Evolutionary conservation across 1,284 basidiomycete genomes (phyloP), one percentile per base, ranked within the genome.

Genomic region (Pseudomicrostroma phylloplanum): DNA sequence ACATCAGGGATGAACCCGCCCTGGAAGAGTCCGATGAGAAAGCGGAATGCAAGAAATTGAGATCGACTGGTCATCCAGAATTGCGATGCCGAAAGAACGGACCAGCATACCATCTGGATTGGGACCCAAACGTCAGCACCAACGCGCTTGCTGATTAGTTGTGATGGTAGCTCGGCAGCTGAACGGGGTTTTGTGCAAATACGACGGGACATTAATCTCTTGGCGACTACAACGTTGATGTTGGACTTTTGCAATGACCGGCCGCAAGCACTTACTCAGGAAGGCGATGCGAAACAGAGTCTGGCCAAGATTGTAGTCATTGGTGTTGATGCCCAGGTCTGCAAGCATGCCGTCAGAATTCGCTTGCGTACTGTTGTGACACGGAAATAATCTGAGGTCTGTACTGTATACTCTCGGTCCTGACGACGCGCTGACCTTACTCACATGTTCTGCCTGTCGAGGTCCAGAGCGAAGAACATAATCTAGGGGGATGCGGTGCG

Each of bases 121-220:
- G 88, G 87, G 68, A 88, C 86, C 87, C 87, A 89, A 26, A 84
- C 81, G 74, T 88, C 87, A 1, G 86, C 86, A 2, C 87, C 87
- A 48, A 87, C 82, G 19, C 85, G 82, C 78, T 89, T 89, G 2
- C 86, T 88, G 49, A 89, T 78, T 15, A 89, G 80, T 67, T 88
- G 87, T 0, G 87, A 88, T n/a, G 88, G 87, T 1, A 81, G 70
- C 67, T 81, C 81, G 19, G 80, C 80, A 4, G 30, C 30, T 36
- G 30, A 36, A 36, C 4, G 58, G 39, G 15, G 7, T 39, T 19
- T 15, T 19, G 21, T 66, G 69, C 79, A 80, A 8, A 56, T 66
- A 7, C 30, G 60, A 64, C 74, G 72, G 64, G 76, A 77, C 53
- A 80, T 21, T 55, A 21, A 13, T 67, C 55, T 60, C 61, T 61